Evolutionary conservation across 768 basidiomycete genomes (phyloP).

Genomic region (Psilocybe cubensis): DNA sequence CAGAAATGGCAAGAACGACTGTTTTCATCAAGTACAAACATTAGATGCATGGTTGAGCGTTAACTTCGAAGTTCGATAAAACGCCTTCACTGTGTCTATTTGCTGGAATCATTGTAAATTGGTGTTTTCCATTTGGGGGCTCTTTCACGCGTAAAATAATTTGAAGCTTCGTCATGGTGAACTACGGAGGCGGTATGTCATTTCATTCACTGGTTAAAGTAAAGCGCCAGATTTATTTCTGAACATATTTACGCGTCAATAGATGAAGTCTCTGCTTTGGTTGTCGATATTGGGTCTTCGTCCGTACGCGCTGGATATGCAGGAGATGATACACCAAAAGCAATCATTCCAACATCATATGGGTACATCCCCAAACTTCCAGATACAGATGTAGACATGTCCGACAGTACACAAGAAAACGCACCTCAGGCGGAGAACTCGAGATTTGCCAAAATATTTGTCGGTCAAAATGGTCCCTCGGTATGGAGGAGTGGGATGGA

Average conservation of each 20-base stretch:
- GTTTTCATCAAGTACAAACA: conserved; percentile 14
- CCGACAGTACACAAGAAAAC: conserved; percentile 41
- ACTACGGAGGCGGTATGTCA: conserved; percentile 82
- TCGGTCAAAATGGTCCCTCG: conserved; percentile 88
- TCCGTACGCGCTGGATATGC: conserved; percentile 95
- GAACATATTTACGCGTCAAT: conserved; percentile 4
- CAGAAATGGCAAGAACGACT: conserved; percentile 9
- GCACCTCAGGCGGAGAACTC: conserved; percentile 33
- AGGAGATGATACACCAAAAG: conserved; percentile 94
- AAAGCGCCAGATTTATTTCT: conserved; percentile 1
- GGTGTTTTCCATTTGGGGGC: neutral
- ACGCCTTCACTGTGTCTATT: neutral
- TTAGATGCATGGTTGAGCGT: conserved; percentile 11
- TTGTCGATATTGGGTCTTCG: conserved; percentile 91
- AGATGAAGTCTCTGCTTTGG: conserved; percentile 98
- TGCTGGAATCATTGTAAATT: neutral
- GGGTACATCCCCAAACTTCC: conserved; percentile 61
- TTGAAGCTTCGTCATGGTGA: conserved; percentile 58
- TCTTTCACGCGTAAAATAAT: neutral
- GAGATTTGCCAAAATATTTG: conserved; percentile 64
- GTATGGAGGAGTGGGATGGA: conserved; percentile 93
- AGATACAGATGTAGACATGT: conserved; percentile 60
- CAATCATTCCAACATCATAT: conserved; percentile 87
- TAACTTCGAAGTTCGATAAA: conserved; percentile 3
- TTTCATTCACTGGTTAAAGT: neutral